A percentile compares a stretch with the other conserved stretches of the same genome.
Evolutionary conservation across 306 rosid genomes (phyloP).

Genomic region (Crotalaria pallida): DNA sequence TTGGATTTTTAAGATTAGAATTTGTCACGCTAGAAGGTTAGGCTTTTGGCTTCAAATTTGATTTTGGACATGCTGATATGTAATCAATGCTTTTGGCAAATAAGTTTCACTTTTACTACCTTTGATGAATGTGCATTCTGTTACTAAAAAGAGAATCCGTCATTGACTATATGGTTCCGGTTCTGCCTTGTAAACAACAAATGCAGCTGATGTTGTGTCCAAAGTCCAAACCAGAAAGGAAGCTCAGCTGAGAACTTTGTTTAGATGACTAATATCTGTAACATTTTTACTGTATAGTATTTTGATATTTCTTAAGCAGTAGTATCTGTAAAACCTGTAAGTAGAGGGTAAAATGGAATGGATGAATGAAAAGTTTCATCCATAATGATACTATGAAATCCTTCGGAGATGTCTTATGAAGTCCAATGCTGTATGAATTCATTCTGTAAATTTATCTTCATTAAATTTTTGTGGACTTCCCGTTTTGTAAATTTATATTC

Average conservation of each 20-base stretch:
- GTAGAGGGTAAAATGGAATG: background rate
- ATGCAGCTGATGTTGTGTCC: background rate
- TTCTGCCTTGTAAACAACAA: slow-evolving; percentile 1
- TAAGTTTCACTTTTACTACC: slow-evolving; percentile 2
- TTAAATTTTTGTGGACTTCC: background rate
- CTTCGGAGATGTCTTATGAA: background rate
- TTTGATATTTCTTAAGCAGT: background rate
- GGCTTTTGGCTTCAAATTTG: background rate
- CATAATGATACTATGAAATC: background rate
- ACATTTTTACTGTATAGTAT: slow-evolving; percentile 12
- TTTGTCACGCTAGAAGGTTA: slow-evolving; percentile 7
- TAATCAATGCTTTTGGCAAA: slow-evolving; percentile 7
- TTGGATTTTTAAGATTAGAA: background rate
- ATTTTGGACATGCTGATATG: slow-evolving; percentile 18
- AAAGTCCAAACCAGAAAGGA: background rate
- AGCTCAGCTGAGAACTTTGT: background rate
- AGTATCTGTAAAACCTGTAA: background rate
- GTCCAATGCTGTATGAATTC: background rate
- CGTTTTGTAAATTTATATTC: background rate
- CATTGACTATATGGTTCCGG: background rate
- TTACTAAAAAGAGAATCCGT: background rate
- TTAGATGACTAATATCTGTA: slow-evolving; percentile 1
- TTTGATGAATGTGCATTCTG: slow-evolving; percentile 12
- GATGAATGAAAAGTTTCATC: background rate
- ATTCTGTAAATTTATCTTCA: background rate